Percentiles rank a stretch among this genome's conserved stretches.
Evolutionary conservation across 768 basidiomycete genomes (phyloP).

Genomic region (Auriscalpium vulgare): DNA sequence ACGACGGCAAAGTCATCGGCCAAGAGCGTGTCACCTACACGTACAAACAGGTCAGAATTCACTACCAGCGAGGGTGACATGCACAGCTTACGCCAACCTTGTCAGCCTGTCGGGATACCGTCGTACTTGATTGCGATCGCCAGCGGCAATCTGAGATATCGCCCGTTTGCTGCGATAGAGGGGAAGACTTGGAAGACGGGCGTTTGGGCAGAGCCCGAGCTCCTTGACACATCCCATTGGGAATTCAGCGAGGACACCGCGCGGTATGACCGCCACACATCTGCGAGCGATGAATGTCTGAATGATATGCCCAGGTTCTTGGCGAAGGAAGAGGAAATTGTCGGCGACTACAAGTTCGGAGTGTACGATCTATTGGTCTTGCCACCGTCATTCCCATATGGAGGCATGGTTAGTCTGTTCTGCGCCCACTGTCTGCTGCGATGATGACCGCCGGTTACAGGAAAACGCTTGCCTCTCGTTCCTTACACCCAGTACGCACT

Average conservation of each 20-base stretch:
- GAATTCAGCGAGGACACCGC: slow-evolving; percentile 87
- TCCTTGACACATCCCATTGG: slow-evolving; percentile 70
- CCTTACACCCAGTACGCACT: slow-evolving; percentile 68
- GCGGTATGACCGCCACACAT: slow-evolving; percentile 33
- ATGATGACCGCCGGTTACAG: slow-evolving; percentile 26
- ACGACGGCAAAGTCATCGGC: slow-evolving; percentile 68
- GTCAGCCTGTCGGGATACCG: slow-evolving; percentile 76
- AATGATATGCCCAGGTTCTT: slow-evolving; percentile 49
- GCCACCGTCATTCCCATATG: slow-evolving; percentile 90
- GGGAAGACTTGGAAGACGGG: slow-evolving; percentile 77
- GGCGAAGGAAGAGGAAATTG: slow-evolving; percentile 64
- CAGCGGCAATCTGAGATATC: slow-evolving; percentile 73
- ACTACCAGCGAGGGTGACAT: neutral
- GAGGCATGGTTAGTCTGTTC: slow-evolving; percentile 59
- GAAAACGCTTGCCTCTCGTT: slow-evolving; percentile 89
- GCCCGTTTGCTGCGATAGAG: slow-evolving; percentile 45
- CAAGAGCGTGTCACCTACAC: slow-evolving; percentile 65
- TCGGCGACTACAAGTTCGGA: slow-evolving; percentile 72
- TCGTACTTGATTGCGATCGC: slow-evolving; percentile 93
- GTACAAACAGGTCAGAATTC: slow-evolving; percentile 60
- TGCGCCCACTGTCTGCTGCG: neutral
- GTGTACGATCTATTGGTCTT: slow-evolving; percentile 87
- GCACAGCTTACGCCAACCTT: neutral
- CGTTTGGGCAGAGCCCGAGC: slow-evolving; percentile 86
- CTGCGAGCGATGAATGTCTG: neutral